These are phyloP conservation scores for Yarrowia alimentaria DNA, from an alignment of 805 yeast species.

Conservation along the genomic window DNA sequence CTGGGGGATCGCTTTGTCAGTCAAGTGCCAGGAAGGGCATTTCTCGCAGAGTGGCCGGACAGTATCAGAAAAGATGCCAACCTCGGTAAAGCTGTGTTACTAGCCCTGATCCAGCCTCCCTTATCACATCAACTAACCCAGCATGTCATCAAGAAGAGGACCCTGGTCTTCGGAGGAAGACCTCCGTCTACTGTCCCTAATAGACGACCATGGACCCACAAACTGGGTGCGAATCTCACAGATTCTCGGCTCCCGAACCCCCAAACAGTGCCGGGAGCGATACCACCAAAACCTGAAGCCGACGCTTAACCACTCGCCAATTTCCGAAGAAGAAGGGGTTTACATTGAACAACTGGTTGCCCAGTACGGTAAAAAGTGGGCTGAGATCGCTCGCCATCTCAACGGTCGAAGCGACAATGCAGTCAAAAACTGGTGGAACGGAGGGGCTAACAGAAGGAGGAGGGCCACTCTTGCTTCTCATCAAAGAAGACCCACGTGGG, in stretches of 20 bases:
- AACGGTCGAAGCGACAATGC: conserved; percentile 89
- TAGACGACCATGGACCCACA: conserved; percentile 69
- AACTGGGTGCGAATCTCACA: conserved; percentile 88
- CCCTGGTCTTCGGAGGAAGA: conserved; percentile 93
- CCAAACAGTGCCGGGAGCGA: conserved; percentile 88
- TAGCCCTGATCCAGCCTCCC: too few relatives aligned
- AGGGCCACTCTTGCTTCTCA: conserved; percentile 33
- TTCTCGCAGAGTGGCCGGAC: too few relatives aligned
- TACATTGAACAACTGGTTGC: conserved; percentile 75
- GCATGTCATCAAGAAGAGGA: conserved; percentile 51
- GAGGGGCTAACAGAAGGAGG: conserved; percentile 82
- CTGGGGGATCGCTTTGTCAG: too few relatives aligned
- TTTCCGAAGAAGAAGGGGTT: conserved; percentile 78
- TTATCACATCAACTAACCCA: background rate
- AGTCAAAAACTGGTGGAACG: conserved; percentile 95
- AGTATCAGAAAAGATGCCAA: too few relatives aligned
- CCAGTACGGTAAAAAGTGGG: conserved; percentile 87
- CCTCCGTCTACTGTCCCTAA: conserved; percentile 64
- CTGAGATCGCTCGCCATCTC: conserved; percentile 83
- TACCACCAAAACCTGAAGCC: conserved; percentile 92
- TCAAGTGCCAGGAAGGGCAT: too few relatives aligned
- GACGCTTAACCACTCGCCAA: conserved; percentile 74
- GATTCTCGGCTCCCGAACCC: conserved; percentile 70
- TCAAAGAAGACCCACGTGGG: conserved; percentile 20
- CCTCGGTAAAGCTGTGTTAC: too few relatives aligned